A percentile compares a stretch with the other conserved stretches of the same genome.
phyloP scores from a whole-genome alignment of 345 rosid species.

The Salix koriyanagi region DNA sequence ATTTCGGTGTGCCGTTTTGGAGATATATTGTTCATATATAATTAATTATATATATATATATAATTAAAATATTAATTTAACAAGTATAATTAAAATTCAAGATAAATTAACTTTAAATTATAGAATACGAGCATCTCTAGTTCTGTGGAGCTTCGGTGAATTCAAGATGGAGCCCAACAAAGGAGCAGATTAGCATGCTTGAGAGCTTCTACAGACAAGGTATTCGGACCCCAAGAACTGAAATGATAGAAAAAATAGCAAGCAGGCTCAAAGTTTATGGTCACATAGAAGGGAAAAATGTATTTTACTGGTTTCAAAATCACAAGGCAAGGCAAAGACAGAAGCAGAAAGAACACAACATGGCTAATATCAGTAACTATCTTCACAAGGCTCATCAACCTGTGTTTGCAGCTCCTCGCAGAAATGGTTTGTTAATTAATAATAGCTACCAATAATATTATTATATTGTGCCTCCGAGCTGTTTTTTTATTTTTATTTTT shows the following conservation, averaged over 20 bases:
- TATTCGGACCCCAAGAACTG: slow-evolving; percentile 78
- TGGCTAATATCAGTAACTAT: slow-evolving; percentile 50
- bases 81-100: no score
- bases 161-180: slow-evolving; percentile 93
- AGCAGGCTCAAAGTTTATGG: slow-evolving; percentile 62
- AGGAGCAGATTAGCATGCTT: slow-evolving; percentile 68
- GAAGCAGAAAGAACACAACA: slow-evolving; percentile 73
- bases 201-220: slow-evolving; percentile 75
- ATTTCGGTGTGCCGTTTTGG: no score
- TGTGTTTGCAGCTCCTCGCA: slow-evolving; percentile 34
- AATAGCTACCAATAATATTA: not conserved
- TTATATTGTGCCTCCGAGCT: not conserved
- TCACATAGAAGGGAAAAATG: slow-evolving; percentile 98
- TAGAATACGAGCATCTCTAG: slow-evolving; percentile 9
- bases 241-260: slow-evolving; percentile 87
- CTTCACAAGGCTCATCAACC: slow-evolving; percentile 35
- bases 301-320: slow-evolving; percentile 97
- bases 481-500: not conserved
- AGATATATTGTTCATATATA: no score
- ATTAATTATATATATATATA: no score
- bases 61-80: no score
- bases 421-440: slow-evolving; percentile 43
- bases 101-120: no score
- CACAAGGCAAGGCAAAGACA: slow-evolving; percentile 94
- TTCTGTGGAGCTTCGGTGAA: slow-evolving; percentile 17